Evolutionary conservation across 2,329 filamentous ascomycete species (phyloP).

Genomic region (Clonostachys rhizophaga): DNA sequence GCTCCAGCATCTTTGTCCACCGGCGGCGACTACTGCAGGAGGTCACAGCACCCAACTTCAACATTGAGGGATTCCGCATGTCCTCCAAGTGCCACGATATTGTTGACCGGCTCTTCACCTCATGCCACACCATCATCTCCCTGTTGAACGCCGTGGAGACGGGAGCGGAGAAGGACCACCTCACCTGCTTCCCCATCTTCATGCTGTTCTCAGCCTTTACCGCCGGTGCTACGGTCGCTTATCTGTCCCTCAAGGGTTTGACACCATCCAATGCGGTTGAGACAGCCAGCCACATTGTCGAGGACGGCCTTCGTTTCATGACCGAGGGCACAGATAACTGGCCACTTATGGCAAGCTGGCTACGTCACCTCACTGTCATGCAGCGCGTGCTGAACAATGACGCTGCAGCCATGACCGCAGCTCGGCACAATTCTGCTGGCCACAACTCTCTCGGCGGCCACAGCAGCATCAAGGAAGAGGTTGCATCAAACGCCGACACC

Average conservation of each 20-base stretch:
- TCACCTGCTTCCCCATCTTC: conserved; percentile 58
- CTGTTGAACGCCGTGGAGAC: conserved; percentile 50
- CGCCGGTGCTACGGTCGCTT: conserved; percentile 55
- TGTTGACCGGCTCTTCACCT: conserved; percentile 52
- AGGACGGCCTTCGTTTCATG: conserved; percentile 55
- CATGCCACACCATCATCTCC: conserved; percentile 53
- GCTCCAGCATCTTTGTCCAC: conserved; percentile 56
- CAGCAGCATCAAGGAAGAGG: conserved; percentile 46
- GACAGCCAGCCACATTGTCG: conserved; percentile 51
- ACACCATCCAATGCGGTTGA: conserved; percentile 52
- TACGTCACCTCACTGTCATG: conserved; percentile 57
- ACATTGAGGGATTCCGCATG: conserved; percentile 47
- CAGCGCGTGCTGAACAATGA: conserved; percentile 54
- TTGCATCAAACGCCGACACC: conserved; percentile 48
- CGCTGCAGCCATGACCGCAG: conserved; percentile 23
- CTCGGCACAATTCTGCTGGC: conserved; percentile 25
- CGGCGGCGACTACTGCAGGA: conserved; percentile 54
- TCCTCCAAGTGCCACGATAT: conserved; percentile 44
- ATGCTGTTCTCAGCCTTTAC: conserved; percentile 61
- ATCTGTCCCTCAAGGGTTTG: conserved; percentile 57
- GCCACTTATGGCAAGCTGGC: conserved; percentile 56
- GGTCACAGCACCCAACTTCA: conserved; percentile 47
- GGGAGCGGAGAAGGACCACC: conserved; percentile 51
- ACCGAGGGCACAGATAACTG: conserved; percentile 54
- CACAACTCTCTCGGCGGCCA: conserved; percentile 17